Conservation (phyloP, 371 early-diverging fungal genomes). For the Mortierella sp. region DNA sequence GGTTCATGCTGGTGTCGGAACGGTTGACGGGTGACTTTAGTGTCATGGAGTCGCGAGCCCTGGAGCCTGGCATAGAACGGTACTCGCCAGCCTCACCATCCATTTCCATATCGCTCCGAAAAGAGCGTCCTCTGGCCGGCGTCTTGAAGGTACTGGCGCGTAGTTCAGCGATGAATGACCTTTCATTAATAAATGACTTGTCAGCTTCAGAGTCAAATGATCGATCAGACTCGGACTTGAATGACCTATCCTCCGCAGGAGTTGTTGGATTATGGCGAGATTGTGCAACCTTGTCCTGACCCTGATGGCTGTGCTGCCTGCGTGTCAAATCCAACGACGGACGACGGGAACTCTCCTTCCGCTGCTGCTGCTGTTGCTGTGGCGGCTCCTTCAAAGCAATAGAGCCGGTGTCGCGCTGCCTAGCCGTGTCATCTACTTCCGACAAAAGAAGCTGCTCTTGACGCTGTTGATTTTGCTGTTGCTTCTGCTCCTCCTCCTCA, state of each 20-base stretch:
- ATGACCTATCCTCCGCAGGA: neutral
- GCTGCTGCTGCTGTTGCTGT: neutral
- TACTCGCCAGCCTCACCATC: conserved; percentile 1
- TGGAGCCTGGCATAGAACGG: conserved; percentile 26
- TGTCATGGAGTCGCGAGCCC: conserved; percentile 39
- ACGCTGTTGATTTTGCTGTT: neutral
- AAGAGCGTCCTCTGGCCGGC: neutral
- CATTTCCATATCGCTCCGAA: conserved; percentile 1
- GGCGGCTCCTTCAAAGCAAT: neutral
- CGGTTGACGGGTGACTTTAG: conserved; percentile 25
- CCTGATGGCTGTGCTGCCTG: neutral
- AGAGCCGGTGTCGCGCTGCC: neutral
- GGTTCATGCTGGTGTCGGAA: conserved; percentile 4
- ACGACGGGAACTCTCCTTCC: neutral
- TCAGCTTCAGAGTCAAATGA: neutral
- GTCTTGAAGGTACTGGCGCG: conserved; percentile 9
- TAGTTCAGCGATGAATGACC: neutral
- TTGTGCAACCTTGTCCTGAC: neutral
- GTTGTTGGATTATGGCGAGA: neutral
- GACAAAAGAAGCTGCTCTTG: neutral
- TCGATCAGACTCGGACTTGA: neutral
- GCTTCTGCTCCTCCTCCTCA: neutral
- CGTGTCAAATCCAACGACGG: neutral
- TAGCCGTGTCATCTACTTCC: neutral
- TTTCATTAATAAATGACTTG: neutral